Evolutionary conservation across 2,329 filamentous ascomycete species (phyloP).

Genomic region (Colletotrichum orbiculare): DNA sequence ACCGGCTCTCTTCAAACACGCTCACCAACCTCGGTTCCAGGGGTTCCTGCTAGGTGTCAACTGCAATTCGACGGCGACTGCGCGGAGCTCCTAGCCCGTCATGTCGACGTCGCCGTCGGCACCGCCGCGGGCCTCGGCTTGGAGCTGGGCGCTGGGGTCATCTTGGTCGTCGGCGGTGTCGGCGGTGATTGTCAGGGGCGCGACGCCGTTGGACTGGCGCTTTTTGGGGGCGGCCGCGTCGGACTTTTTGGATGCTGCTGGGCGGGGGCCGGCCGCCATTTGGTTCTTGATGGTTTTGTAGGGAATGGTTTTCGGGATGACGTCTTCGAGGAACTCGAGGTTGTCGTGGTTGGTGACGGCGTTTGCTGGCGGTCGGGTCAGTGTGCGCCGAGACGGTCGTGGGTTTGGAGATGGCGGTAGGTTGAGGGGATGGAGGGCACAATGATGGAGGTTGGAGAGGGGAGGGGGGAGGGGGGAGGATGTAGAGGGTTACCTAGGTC

Average conservation of each 20-base stretch:
- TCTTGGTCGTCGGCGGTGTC: slow-evolving; percentile 37
- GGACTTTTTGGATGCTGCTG: slow-evolving; percentile 58
- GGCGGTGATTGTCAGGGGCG: slow-evolving; percentile 1
- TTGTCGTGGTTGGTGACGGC: slow-evolving; percentile 91
- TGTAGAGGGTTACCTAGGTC: slow-evolving; percentile 76
- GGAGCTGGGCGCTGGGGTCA: slow-evolving; percentile 64
- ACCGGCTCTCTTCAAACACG: too few relatives aligned
- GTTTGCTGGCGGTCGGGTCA: slow-evolving; percentile 65
- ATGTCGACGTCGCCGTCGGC: slow-evolving; percentile 69
- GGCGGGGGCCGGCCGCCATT: slow-evolving; percentile 53
- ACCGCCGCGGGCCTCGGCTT: slow-evolving; percentile 65
- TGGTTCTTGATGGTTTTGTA: slow-evolving; percentile 82
- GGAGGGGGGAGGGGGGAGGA: background rate
- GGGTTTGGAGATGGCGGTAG: background rate
- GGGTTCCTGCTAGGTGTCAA: background rate
- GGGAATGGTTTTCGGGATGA: slow-evolving; percentile 86
- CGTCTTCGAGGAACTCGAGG: slow-evolving; percentile 92
- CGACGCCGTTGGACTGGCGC: slow-evolving; percentile 39
- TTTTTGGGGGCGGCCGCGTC: slow-evolving; percentile 50
- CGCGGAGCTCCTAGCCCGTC: slow-evolving; percentile 55
- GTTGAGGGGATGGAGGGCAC: slow-evolving; percentile 37
- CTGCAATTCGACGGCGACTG: background rate
- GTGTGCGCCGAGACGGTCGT: slow-evolving; percentile 10
- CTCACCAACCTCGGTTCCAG: too few relatives aligned
- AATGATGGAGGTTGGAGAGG: slow-evolving; percentile 9